Evolutionary conservation across 2,329 filamentous ascomycete genomes (phyloP).

Genomic region (Neofusicoccum ribis): DNA sequence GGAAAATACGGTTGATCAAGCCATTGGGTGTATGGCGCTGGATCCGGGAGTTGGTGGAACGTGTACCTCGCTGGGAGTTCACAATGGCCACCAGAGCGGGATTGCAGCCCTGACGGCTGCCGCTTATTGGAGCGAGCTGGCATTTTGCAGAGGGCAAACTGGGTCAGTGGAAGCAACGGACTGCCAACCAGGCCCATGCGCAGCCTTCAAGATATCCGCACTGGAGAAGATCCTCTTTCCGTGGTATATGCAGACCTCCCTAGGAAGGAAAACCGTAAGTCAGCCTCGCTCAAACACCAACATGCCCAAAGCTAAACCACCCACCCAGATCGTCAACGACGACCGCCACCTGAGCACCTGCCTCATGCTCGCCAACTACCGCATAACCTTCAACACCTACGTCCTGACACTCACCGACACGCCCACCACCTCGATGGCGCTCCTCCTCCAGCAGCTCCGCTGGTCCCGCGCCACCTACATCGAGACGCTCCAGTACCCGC

Average conservation of each 20-base stretch:
- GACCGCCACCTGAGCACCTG: slow-evolving; percentile 42
- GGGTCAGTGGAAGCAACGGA: slow-evolving; percentile 34
- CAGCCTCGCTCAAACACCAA: background rate
- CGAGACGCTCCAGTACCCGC: slow-evolving; percentile 37
- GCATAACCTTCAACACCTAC: slow-evolving; percentile 36
- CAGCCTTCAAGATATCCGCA: slow-evolving; percentile 35
- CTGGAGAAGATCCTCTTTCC: slow-evolving; percentile 33
- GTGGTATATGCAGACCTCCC: slow-evolving; percentile 40
- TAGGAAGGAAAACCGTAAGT: slow-evolving; percentile 36
- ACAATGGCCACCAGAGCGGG: slow-evolving; percentile 34
- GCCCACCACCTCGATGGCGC: slow-evolving; percentile 36
- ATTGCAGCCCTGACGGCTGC: slow-evolving; percentile 35
- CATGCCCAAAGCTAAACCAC: background rate
- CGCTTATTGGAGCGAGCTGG: slow-evolving; percentile 39
- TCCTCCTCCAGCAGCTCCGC: slow-evolving; percentile 41
- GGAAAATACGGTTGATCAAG: slow-evolving; percentile 29
- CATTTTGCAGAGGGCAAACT: slow-evolving; percentile 35
- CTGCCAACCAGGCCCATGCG: slow-evolving; percentile 41
- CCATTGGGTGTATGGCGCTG: slow-evolving; percentile 33
- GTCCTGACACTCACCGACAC: slow-evolving; percentile 39
- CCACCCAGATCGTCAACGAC: slow-evolving; percentile 37
- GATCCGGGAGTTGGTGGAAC: slow-evolving; percentile 36
- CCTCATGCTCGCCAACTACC: slow-evolving; percentile 36
- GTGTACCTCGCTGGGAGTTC: slow-evolving; percentile 36
- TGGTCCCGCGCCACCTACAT: slow-evolving; percentile 40